Conservation (phyloP, 768 basidiomycete genomes). For the Pisolithus marmoratus region DNA sequence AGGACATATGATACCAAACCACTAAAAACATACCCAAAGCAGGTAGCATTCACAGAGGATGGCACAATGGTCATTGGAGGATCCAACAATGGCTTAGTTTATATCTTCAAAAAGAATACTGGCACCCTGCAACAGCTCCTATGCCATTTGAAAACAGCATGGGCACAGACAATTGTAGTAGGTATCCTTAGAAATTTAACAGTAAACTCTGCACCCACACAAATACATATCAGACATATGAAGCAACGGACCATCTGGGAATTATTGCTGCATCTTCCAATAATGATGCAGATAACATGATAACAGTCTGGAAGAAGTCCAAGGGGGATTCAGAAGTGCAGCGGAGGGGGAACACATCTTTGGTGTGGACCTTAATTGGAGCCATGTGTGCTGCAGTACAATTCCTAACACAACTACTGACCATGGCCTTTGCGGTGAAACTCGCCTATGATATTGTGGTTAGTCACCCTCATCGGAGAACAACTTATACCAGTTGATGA, state of each 20-base stretch:
- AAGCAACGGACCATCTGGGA: too few species aligned
- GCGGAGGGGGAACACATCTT: not conserved
- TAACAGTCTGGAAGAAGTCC: not conserved
- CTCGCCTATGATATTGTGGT: not conserved
- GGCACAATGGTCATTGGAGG: not conserved
- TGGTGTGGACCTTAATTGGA: not conserved
- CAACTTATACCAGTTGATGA: too few species aligned
- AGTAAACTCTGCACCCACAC: too few species aligned
- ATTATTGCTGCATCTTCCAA: too few species aligned
- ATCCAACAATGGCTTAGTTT: not conserved
- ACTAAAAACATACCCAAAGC: not conserved
- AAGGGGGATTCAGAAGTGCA: not conserved
- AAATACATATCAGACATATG: too few species aligned
- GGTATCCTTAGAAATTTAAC: too few species aligned
- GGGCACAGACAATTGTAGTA: too few species aligned
- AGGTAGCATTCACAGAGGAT: not conserved
- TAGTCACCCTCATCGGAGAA: not conserved
- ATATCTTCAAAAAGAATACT: slow-evolving; percentile 3
- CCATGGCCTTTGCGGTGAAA: not conserved
- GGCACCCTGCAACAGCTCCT: too few species aligned
- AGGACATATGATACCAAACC: slow-evolving; percentile 1
- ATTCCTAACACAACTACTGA: not conserved
- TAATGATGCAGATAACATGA: not conserved
- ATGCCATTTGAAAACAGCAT: too few species aligned
- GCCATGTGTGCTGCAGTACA: not conserved